These are phyloP conservation scores for Aegilops umbellulata DNA, from an alignment of 176 grass and related monocot species.

Conservation along the genomic window DNA sequence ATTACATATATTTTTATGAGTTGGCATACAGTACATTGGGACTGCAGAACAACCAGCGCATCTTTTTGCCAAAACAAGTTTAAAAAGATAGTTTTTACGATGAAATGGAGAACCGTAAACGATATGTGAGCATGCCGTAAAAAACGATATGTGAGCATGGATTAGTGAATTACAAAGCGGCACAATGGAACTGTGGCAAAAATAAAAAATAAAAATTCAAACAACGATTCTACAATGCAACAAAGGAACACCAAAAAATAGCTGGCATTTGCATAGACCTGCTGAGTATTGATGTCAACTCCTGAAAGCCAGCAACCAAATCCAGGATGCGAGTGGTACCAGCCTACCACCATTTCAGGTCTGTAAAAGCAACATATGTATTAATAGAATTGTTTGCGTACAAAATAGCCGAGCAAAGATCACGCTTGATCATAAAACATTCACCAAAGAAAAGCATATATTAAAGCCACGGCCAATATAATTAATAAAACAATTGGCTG, in stretches of 20 bases:
- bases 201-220: not conserved
- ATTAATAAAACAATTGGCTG: not conserved
- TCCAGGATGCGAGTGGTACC: conserved; percentile 93
- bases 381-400: conserved; percentile 7
- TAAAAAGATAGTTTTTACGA: not conserved
- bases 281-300: conserved; percentile 92
- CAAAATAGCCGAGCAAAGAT: not conserved
- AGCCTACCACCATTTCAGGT: conserved; percentile 93
- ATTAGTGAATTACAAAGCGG: not conserved
- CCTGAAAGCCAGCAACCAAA: conserved; percentile 98
- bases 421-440: not conserved
- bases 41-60: not conserved
- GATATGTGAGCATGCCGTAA: not conserved
- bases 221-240: not conserved
- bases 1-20: not conserved
- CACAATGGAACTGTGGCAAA: not conserved
- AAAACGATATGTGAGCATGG: not conserved
- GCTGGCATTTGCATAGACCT: conserved; percentile 30
- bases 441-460: not conserved
- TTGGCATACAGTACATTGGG: not conserved
- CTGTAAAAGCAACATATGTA: conserved; percentile 41
- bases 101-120: not conserved
- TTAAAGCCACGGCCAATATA: not conserved
- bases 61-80: not conserved
- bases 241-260: not conserved